Conservation (phyloP, 805 yeast species). For the Zygotorulaspora sp. region DNA sequence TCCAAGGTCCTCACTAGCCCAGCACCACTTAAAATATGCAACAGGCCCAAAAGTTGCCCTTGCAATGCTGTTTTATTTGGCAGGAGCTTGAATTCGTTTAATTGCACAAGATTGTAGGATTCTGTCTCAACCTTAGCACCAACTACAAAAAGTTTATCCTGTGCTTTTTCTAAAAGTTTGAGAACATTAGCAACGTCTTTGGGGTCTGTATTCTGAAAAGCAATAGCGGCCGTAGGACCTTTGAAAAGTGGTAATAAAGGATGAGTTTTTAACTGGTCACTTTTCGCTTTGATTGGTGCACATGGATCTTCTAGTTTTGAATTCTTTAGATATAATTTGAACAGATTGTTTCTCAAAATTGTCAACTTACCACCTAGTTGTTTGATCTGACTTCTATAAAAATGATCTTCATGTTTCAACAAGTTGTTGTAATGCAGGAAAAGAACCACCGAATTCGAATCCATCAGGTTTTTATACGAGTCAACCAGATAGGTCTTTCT, state of each 20-base stretch:
- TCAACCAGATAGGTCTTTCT: constrained; percentile 87
- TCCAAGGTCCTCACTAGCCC: constrained; percentile 81
- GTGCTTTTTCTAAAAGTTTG: constrained; percentile 54
- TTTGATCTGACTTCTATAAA: constrained; percentile 55
- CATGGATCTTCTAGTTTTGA: constrained; percentile 65
- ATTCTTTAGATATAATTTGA: constrained; percentile 72
- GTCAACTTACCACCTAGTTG: constrained; percentile 67
- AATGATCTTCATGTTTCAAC: constrained; percentile 60
- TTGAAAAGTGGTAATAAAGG: constrained; percentile 65
- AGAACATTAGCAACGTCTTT: constrained; percentile 54
- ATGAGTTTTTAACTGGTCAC: constrained; percentile 45
- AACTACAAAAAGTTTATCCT: constrained; percentile 71
- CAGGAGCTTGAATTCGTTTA: constrained; percentile 64
- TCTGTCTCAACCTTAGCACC: constrained; percentile 79
- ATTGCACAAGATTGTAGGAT: constrained; percentile 46
- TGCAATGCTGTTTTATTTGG: constrained; percentile 70
- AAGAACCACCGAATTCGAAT: constrained; percentile 62
- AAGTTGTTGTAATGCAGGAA: constrained; percentile 84
- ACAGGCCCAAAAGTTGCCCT: constrained; percentile 75
- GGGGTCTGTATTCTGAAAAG: constrained; percentile 71
- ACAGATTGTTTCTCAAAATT: constrained; percentile 62
- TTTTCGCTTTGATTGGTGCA: constrained; percentile 50
- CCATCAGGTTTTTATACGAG: constrained; percentile 66
- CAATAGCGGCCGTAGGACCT: constrained; percentile 84
- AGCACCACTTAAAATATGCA: constrained; percentile 83